Evolutionary conservation across 2,329 filamentous ascomycete species (phyloP).

Genomic region (Fusarium acutatum): DNA sequence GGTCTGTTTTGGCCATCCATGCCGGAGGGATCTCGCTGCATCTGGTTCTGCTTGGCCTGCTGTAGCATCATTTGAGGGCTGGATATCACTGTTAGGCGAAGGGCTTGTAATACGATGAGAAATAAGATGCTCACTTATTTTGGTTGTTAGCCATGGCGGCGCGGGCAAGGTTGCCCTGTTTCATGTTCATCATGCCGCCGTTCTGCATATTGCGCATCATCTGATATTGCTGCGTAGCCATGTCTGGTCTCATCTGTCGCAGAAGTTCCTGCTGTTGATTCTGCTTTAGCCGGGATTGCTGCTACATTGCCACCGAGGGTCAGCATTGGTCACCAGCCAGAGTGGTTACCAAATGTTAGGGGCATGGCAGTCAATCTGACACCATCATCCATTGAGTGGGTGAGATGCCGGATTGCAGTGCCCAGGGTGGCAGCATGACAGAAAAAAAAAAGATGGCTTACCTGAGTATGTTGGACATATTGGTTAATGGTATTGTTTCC

Average conservation of each 20-base stretch:
- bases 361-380: conserved; percentile 18
- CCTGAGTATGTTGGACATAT: conserved; percentile 86
- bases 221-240: conserved; percentile 64
- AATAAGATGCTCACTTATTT: conserved; percentile 65
- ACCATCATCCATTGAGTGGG: conserved; percentile 7
- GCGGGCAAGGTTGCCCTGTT: conserved; percentile 71
- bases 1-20: conserved; percentile 86
- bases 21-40: conserved; percentile 87
- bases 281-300: conserved; percentile 77
- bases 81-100: conserved; percentile 21
- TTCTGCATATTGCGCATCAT: conserved; percentile 76
- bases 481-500: conserved; percentile 71
- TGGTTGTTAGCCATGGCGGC: conserved; percentile 82
- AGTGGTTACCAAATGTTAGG: conserved; percentile 36
- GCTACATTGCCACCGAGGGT: conserved; percentile 50
- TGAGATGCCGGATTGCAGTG: conserved; percentile 14
- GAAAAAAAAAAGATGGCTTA: conserved; percentile 31
- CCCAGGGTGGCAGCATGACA: conserved; percentile 10
- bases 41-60: conserved; percentile 77
- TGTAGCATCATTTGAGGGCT: conserved; percentile 78
- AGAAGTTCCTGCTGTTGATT: conserved; percentile 80
- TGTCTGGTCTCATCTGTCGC: conserved; percentile 73
- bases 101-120: not conserved
- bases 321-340: conserved; percentile 34
- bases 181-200: conserved; percentile 67